These are phyloP conservation scores for Fraxinus floribunda DNA, from an alignment of 305 asterid species.

Conservation along the genomic window DNA sequence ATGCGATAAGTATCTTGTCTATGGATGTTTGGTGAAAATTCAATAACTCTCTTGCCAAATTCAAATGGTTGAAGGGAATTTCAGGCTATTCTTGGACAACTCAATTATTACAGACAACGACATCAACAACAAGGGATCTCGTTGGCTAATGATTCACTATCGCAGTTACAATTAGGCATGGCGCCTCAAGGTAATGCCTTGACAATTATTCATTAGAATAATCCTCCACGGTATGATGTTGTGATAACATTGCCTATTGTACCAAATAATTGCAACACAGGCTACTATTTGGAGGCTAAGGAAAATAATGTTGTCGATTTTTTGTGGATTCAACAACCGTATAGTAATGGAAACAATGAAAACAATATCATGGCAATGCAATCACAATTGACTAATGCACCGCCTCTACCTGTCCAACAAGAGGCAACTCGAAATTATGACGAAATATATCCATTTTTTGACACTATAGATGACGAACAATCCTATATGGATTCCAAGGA, in stretches of 20 bases:
- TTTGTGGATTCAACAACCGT: constrained; percentile 53
- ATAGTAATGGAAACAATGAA: constrained; percentile 31
- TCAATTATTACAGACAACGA: constrained; percentile 51
- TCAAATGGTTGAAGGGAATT: constrained; percentile 60
- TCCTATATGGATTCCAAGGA: constrained; percentile 68
- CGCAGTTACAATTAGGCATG: constrained; percentile 70
- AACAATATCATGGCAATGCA: constrained; percentile 39
- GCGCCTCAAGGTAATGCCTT: constrained; percentile 40
- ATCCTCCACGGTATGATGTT: constrained; percentile 29
- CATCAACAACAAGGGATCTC: constrained; percentile 47
- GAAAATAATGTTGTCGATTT: constrained; percentile 46
- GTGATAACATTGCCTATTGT: constrained; percentile 26
- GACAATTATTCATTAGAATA: constrained; percentile 40
- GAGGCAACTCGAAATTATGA: constrained; percentile 49
- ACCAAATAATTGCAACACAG: no score
- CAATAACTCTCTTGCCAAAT: constrained; percentile 47
- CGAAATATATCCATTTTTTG: constrained; percentile 64
- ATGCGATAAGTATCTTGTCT: constrained; percentile 66
- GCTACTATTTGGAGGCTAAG: constrained; percentile 49
- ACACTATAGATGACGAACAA: constrained; percentile 65
- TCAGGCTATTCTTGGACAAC: constrained; percentile 56
- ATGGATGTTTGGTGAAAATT: constrained; percentile 60
- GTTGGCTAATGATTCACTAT: constrained; percentile 42
- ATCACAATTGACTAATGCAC: constrained; percentile 41
- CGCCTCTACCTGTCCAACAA: constrained; percentile 36